Percentiles rank a stretch among this genome's conserved stretches.
These are phyloP conservation scores for Hypoxylon sp. DNA, from an alignment of 2,329 filamentous ascomycete genomes.

Conservation along the genomic window DNA sequence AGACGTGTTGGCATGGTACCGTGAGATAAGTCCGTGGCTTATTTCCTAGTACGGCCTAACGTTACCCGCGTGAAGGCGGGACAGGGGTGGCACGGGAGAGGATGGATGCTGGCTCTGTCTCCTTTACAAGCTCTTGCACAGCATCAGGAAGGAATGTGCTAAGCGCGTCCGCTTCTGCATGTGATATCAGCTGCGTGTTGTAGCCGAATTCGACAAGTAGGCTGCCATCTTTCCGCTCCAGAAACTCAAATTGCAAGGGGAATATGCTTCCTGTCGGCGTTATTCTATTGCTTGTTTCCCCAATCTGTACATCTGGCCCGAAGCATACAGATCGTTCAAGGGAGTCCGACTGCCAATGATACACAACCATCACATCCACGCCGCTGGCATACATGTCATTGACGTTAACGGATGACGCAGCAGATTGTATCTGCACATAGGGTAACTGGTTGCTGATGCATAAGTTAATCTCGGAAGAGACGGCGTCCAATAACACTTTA, in stretches of 20 bases:
- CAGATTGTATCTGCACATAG: not conserved
- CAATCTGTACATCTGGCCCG: not conserved
- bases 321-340: constrained; percentile 19
- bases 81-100: not conserved
- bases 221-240: constrained; percentile 19
- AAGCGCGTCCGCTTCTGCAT: not conserved
- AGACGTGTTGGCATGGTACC: too few species aligned
- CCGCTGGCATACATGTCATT: constrained; percentile 12
- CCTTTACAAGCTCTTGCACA: not conserved
- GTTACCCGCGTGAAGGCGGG: not conserved
- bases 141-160: not conserved
- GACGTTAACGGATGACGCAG: not conserved
- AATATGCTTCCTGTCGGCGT: constrained; percentile 12
- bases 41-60: too few species aligned
- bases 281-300: constrained; percentile 9
- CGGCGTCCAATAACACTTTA: not conserved
- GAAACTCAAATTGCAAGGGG: constrained; percentile 12
- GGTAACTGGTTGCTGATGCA: not conserved
- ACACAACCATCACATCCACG: constrained; percentile 26
- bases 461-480: not conserved
- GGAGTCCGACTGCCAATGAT: constrained; percentile 29
- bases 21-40: too few species aligned
- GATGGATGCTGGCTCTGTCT: not conserved
- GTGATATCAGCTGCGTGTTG: not conserved
- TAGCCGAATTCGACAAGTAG: constrained; percentile 11